Percentiles rank a stretch among this genome's conserved stretches.
Evolutionary conservation across 2,329 filamentous ascomycete genomes (phyloP).

Genomic region (Phialocephala subalpina): DNA sequence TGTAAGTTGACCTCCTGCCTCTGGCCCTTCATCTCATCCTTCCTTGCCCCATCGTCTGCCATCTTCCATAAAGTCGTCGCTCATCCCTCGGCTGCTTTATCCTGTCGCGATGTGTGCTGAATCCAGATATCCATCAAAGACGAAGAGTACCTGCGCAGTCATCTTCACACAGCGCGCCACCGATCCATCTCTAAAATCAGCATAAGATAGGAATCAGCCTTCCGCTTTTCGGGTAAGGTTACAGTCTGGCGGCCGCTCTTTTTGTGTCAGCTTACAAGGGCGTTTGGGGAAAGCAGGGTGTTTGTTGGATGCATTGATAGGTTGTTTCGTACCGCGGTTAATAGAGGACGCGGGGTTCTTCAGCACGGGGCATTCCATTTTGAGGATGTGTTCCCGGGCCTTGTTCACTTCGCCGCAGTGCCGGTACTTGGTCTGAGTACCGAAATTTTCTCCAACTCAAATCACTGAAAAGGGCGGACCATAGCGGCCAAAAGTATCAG

Average conservation of each 20-base stretch:
- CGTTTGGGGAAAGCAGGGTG: background rate
- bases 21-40: background rate
- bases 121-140: background rate
- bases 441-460: too few relatives aligned
- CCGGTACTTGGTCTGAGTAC: background rate
- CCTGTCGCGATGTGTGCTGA: background rate
- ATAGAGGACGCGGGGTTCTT: background rate
- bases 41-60: conserved; percentile 5
- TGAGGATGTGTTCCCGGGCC: background rate
- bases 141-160: background rate
- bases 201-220: background rate
- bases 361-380: background rate
- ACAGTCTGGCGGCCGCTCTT: background rate
- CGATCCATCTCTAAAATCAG: background rate
- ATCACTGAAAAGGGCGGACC: too few relatives aligned
- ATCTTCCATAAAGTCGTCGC: background rate
- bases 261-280: conserved; percentile 6
- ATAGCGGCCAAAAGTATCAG: too few relatives aligned
- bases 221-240: background rate
- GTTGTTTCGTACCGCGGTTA: background rate
- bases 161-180: background rate
- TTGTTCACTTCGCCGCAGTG: background rate
- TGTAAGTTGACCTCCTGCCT: background rate
- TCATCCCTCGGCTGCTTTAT: background rate
- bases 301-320: background rate